Evolutionary conservation across 2,329 filamentous ascomycete species (phyloP), one percentile per base, ranked within the genome.

Genomic region (Pseudocercospora ulei): DNA sequence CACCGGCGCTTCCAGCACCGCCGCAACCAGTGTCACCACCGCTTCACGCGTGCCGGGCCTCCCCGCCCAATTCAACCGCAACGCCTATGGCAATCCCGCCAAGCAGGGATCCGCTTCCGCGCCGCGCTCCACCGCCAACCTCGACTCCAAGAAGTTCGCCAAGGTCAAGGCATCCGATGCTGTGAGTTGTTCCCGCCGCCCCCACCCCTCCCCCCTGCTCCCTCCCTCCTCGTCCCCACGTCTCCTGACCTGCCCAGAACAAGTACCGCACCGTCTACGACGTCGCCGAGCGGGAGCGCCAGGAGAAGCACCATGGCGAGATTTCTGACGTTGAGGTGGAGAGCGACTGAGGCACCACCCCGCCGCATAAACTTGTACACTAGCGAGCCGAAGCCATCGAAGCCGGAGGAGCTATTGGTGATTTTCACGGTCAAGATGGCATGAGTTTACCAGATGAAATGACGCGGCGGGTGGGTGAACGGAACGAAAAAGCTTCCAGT

Each of bases 151-250:
- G 28, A 35, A 38, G 16, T 44, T 39, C 8, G 41, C 41, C 3
- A 44, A 44, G 26, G 23, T 39, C 20, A 36, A 36, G 20, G 41
- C 41, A 16, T 7, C 11, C 18, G 17, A 29, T 29, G 19, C 26
- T 16, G 20, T 7, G 23, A 28, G 24, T 20, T 7, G 2, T 12
- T 22, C 2, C n/a, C n/a, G n/a, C n/a, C 16, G 14, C 26, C 19
- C 35, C 9, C 13, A 8, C n/a, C 9, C 22, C 11, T 14, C n/a
- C n/a, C 24, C 24, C 4, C 24, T 26, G 5, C 14, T 12, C n/a
- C 3, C 2, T 9, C 17, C n/a, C 3, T n/a, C n/a, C n/a, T n/a
- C n/a, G n/a, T n/a, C n/a, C n/a, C n/a, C n/a, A n/a, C n/a, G n/a
- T n/a, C 7, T 7, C 5, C 18, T 33, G n/a, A 23, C 8, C 3